phyloP scores from a whole-genome alignment of 768 basidiomycete genomes.

The Dictyophora rubrovolvata region DNA sequence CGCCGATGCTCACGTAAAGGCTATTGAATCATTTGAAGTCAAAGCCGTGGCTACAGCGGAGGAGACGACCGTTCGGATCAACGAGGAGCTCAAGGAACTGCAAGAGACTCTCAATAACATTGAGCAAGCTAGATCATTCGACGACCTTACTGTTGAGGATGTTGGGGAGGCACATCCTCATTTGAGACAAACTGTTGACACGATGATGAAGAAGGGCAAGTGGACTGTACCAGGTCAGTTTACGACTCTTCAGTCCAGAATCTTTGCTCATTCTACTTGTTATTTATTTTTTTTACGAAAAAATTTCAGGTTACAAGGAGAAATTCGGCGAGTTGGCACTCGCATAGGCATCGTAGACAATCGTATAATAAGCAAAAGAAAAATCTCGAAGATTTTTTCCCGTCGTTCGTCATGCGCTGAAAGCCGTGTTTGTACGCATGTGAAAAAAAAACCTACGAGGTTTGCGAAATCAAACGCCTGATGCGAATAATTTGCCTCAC shows the following conservation, averaged over 20 bases:
- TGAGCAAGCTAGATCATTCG: constrained; percentile 93
- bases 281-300: constrained; percentile 4
- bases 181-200: constrained; percentile 82
- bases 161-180: constrained; percentile 89
- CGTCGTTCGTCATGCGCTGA: not conserved
- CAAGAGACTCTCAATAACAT: constrained; percentile 94
- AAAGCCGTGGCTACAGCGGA: constrained; percentile 91
- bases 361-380: not conserved
- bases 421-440: not conserved
- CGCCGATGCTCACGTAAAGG: constrained; percentile 78
- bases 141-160: constrained; percentile 89
- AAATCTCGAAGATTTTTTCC: not conserved
- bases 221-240: constrained; percentile 87
- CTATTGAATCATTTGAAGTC: constrained; percentile 91
- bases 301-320: constrained; percentile 70
- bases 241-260: not conserved
- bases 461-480: not conserved
- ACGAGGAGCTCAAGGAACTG: constrained; percentile 82
- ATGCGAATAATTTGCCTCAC: not conserved
- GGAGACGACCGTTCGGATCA: constrained; percentile 84
- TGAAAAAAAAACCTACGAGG: not conserved
- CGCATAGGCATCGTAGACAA: not conserved
- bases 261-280: not conserved
- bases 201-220: constrained; percentile 95
- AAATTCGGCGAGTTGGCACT: constrained; percentile 93